Evolutionary conservation across 441 rosid species (phyloP), one percentile per base, ranked within the genome.

Genomic region (Erysimum pusillum): DNA sequence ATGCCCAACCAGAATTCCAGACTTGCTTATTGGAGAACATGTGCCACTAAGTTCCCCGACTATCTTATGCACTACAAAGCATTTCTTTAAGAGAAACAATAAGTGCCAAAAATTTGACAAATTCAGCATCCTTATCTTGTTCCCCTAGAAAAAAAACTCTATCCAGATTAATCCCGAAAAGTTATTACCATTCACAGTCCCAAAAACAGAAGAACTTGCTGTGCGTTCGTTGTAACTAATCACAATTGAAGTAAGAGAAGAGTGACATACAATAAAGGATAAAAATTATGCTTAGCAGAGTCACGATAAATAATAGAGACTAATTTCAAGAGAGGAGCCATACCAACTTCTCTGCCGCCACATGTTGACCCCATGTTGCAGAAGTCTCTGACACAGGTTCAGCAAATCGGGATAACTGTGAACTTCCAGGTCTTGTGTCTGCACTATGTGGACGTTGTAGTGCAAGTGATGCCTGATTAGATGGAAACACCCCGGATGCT

Each of bases 341-440:
- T 90, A 96, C 98, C 95, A 83, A 76, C 63, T 87, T 91, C 78
- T 89, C 96, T 14, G 82, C 79, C 2, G 80, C 79, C 54, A 85
- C 89, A 69, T 76, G 77, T 41, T 78, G 83, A 74, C 78, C 74
- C 96, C 92, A 85, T 36, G 89, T 81, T 56, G 81, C 88, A 68
- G 97, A 78, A 79, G 78, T 89, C 73, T 97, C 98, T 60, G 96
- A 63, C 44, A 80, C 66, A 36, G 87, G 69, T 77, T 97, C 99
- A 57, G 99, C 97, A 82, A 97, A 97, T 46, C 99, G 94, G 10
- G 99, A 97, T 74, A 97, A 83, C 67, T 91, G 98, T 44, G 99
- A 92, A 83, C 98, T 94, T 79, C 98, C 91, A 74, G 98, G 98
- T 69, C 98, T 92, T 79, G 99, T 93, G 74, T 97, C 99, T 12